Percentiles rank a stretch among this genome's conserved stretches.
Conservation (phyloP, 2,329 filamentous ascomycete genomes). For the Didymella segeticola region DNA sequence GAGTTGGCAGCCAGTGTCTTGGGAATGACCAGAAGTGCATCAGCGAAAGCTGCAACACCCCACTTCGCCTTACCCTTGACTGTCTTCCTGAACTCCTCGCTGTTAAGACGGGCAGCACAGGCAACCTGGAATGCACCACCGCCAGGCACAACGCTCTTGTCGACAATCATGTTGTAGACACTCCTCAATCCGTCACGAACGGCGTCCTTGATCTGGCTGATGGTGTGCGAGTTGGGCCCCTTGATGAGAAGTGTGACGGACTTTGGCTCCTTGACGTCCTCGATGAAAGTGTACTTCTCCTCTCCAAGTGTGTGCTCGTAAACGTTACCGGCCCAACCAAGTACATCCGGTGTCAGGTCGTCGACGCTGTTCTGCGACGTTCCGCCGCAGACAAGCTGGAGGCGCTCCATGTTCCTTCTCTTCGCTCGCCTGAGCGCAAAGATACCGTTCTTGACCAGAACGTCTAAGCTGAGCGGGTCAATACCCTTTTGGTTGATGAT, state of each 20-base stretch:
- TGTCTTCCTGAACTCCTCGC: conserved; percentile 83
- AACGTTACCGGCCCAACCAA: conserved; percentile 95
- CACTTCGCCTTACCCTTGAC: conserved; percentile 98
- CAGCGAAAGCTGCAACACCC: conserved; percentile 92
- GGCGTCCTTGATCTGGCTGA: conserved; percentile 94
- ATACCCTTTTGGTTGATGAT: conserved; percentile 99
- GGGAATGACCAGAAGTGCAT: conserved; percentile 92
- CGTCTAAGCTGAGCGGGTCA: conserved; percentile 92
- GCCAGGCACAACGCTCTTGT: conserved; percentile 91
- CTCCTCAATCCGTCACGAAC: conserved; percentile 93
- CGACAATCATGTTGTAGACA: conserved; percentile 99
- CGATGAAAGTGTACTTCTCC: conserved; percentile 98
- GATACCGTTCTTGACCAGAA: conserved; percentile 97
- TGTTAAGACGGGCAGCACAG: conserved; percentile 84
- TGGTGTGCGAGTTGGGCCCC: conserved; percentile 95
- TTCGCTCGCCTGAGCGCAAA: conserved; percentile 93
- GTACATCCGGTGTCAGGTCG: conserved; percentile 82
- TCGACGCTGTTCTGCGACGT: conserved; percentile 95
- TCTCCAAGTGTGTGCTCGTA: conserved; percentile 98
- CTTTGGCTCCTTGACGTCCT: conserved; percentile 98
- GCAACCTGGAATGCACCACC: conserved; percentile 96
- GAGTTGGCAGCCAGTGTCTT: conserved; percentile 97
- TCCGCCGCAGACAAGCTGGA: conserved; percentile 94
- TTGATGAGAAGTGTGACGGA: conserved; percentile 98
- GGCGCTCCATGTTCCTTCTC: conserved; percentile 97